Evolutionary conservation across 768 basidiomycete species (phyloP).

Genomic region (Tephrocybe sp.): DNA sequence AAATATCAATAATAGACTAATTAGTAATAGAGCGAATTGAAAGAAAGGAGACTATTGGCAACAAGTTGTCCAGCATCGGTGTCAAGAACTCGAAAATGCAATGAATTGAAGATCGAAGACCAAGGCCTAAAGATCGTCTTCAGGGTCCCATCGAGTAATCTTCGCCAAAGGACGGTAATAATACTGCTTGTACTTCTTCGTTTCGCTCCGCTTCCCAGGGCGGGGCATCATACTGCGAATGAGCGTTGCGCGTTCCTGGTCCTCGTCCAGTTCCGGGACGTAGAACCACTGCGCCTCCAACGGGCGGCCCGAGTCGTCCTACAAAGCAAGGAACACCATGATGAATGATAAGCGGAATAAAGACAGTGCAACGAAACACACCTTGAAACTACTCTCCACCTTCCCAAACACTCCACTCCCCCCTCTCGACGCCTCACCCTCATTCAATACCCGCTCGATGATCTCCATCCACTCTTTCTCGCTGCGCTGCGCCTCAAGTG

Average conservation of each 20-base stretch:
- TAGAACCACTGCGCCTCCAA: slow-evolving; percentile 77
- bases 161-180: slow-evolving; percentile 77
- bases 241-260: slow-evolving; percentile 67
- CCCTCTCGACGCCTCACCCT: slow-evolving; percentile 35
- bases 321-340: slow-evolving; percentile 8
- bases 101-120: no score
- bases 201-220: slow-evolving; percentile 70
- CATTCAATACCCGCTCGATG: slow-evolving; percentile 50
- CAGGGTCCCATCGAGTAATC: slow-evolving; percentile 72
- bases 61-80: no score
- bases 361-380: slow-evolving; percentile 24
- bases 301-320: slow-evolving; percentile 51
- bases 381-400: slow-evolving; percentile 66
- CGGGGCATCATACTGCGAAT: slow-evolving; percentile 76
- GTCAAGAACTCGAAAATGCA: no score
- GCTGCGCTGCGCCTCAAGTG: slow-evolving; percentile 39
- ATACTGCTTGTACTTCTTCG: slow-evolving; percentile 85
- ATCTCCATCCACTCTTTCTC: slow-evolving; percentile 50
- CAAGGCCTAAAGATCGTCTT: slow-evolving; percentile 67
- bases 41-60: slow-evolving; percentile 2
- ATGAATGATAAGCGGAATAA: slow-evolving; percentile 1
- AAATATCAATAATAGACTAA: no score
- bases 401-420: slow-evolving; percentile 70
- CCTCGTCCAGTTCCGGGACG: slow-evolving; percentile 68
- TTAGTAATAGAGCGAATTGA: slow-evolving; percentile 3